Conservation (phyloP, 2,329 filamentous ascomycete species). For the Talaromyces sp. region DNA sequence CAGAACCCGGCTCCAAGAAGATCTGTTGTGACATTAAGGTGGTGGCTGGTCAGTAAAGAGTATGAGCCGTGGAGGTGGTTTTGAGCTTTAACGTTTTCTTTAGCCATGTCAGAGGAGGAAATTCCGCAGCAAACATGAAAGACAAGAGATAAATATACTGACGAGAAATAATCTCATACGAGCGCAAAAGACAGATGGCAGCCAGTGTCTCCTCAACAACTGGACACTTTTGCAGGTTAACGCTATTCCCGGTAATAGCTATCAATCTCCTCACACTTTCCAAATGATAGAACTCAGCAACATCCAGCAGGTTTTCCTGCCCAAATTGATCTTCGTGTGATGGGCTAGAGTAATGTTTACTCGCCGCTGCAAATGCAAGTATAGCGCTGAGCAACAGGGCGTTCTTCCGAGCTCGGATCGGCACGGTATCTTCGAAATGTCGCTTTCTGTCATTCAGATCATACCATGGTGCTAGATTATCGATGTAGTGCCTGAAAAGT, state of each 20-base stretch:
- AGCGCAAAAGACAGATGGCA: conserved; percentile 48
- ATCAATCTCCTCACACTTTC: conserved; percentile 42
- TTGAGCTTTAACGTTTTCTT: conserved; percentile 43
- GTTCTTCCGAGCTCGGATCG: conserved; percentile 37
- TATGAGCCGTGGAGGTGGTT: conserved; percentile 48
- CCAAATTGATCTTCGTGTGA: conserved; percentile 4
- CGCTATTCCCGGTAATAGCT: conserved; percentile 31
- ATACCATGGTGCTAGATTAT: conserved; percentile 45
- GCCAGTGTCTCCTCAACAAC: conserved; percentile 39
- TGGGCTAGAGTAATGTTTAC: conserved; percentile 29
- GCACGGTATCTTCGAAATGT: conserved; percentile 37
- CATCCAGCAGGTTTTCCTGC: conserved; percentile 10
- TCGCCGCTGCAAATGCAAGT: conserved; percentile 46
- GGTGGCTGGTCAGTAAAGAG: conserved; percentile 38
- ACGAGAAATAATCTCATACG: conserved; percentile 50
- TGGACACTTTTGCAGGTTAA: conserved; percentile 23
- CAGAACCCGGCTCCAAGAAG: conserved; percentile 46
- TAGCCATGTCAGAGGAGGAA: not conserved
- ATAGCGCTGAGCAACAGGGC: conserved; percentile 45
- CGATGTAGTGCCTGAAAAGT: conserved; percentile 41
- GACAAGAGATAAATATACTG: conserved; percentile 11
- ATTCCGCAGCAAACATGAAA: not conserved
- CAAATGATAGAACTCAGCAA: conserved; percentile 42
- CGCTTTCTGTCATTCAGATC: conserved; percentile 43
- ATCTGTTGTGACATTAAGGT: conserved; percentile 22